A percentile compares a stretch with the other conserved stretches of the same genome.
phyloP scores from a whole-genome alignment of 2,329 filamentous ascomycete species.

The Didymella pomorum region DNA sequence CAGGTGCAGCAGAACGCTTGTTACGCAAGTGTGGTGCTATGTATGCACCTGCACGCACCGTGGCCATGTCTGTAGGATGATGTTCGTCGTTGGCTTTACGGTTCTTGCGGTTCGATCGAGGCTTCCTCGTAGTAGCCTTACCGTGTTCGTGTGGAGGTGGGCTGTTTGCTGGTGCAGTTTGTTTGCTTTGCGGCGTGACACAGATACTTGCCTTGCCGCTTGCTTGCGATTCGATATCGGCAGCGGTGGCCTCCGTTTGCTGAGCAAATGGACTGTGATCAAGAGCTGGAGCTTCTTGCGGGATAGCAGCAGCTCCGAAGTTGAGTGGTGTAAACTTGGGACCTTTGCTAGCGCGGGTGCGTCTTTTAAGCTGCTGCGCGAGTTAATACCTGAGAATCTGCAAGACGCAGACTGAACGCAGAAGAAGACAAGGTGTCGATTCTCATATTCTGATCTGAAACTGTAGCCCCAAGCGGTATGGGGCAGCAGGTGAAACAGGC shows the following conservation, averaged over 20 bases:
- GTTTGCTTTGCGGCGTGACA: constrained; percentile 1
- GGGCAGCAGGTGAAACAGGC: constrained; percentile 1
- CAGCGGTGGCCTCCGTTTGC: constrained; percentile 9
- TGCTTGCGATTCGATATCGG: constrained; percentile 1
- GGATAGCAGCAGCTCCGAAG: not conserved
- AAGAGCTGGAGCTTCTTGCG: not conserved
- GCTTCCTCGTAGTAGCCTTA: not conserved
- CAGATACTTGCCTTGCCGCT: constrained; percentile 13
- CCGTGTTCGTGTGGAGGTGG: not conserved
- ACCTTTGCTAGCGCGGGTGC: not conserved
- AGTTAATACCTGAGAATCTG: not conserved
- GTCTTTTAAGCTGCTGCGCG: not conserved
- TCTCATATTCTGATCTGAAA: not conserved
- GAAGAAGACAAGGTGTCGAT: not conserved
- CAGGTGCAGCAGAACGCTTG: constrained; percentile 11
- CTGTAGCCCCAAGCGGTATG: not conserved
- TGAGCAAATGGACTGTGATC: constrained; percentile 7
- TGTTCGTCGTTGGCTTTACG: not conserved
- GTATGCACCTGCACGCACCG: constrained; percentile 16
- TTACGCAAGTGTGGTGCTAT: constrained; percentile 40
- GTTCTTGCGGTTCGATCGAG: not conserved
- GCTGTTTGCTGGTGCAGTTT: constrained; percentile 5
- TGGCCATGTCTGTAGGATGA: constrained; percentile 13
- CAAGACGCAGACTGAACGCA: not conserved
- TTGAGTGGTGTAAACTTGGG: constrained; percentile 13